Conservation (phyloP, 768 basidiomycete genomes). For the Russula sp. region DNA sequence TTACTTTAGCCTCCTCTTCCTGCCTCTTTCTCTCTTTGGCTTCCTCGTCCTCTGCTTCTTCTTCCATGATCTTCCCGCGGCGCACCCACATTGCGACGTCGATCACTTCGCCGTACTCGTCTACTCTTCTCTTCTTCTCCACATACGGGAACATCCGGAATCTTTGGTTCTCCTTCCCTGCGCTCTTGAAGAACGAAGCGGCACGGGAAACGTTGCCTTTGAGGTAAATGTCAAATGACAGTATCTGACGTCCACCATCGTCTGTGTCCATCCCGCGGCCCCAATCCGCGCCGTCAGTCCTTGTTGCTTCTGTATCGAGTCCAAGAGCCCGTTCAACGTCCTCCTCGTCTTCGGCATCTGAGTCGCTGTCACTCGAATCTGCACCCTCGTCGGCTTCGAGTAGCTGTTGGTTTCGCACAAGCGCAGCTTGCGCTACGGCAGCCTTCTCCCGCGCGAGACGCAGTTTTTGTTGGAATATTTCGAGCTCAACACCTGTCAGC, state of each 20-base stretch:
- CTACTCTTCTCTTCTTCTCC: slow-evolving; percentile 86
- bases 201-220: slow-evolving; percentile 92
- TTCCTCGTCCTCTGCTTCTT: slow-evolving; percentile 82
- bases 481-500: slow-evolving; percentile 82
- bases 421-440: slow-evolving; percentile 77
- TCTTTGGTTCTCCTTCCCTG: slow-evolving; percentile 63
- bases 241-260: slow-evolving; percentile 62
- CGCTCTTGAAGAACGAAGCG: slow-evolving; percentile 81
- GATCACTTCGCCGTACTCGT: slow-evolving; percentile 92
- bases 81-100: slow-evolving; percentile 96
- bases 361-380: slow-evolving; percentile 72
- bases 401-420: slow-evolving; percentile 79
- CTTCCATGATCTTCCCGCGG: slow-evolving; percentile 85
- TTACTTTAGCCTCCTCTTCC: slow-evolving; percentile 79
- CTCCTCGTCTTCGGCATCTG: slow-evolving; percentile 61
- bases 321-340: slow-evolving; percentile 52
- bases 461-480: slow-evolving; percentile 71
- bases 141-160: slow-evolving; percentile 98
- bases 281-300: slow-evolving; percentile 56
- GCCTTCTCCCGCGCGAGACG: slow-evolving; percentile 74
- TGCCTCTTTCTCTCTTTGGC: slow-evolving; percentile 65
- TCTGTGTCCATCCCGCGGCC: slow-evolving; percentile 55
- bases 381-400: slow-evolving; percentile 89
- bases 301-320: slow-evolving; percentile 32
- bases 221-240: slow-evolving; percentile 94